Percentiles rank a stretch among this genome's conserved stretches.
phyloP scores from a whole-genome alignment of 2,329 filamentous ascomycete genomes.

The Fusarium sarcochroum region DNA sequence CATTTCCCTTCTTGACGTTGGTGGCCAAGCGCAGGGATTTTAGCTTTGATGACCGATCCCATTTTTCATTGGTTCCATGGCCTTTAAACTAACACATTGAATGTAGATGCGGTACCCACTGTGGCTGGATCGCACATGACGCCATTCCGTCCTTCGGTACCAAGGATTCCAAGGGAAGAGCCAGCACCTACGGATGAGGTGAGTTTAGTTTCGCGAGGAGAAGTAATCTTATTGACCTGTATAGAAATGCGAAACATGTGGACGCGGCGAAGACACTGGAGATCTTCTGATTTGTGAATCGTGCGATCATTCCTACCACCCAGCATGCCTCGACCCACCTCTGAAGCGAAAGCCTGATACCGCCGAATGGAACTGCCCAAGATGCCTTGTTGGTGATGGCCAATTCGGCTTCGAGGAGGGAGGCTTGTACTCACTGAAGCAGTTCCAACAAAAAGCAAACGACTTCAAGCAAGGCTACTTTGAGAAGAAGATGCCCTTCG shows the following conservation, averaged over 20 bases:
- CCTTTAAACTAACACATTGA: constrained; percentile 40
- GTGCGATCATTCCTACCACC: constrained; percentile 91
- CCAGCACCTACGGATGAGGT: constrained; percentile 60
- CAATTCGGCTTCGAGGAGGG: constrained; percentile 99
- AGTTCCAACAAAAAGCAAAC: constrained; percentile 96
- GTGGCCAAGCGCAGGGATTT: constrained; percentile 46
- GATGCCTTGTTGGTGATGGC: constrained; percentile 94
- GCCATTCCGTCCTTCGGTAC: constrained; percentile 85
- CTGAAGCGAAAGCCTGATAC: constrained; percentile 81
- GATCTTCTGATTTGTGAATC: constrained; percentile 88
- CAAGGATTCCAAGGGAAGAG: constrained; percentile 72
- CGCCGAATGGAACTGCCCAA: constrained; percentile 96
- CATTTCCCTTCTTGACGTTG: constrained; percentile 38
- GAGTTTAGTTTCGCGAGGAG: constrained; percentile 37
- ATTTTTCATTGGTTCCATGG: constrained; percentile 39
- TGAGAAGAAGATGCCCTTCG: constrained; percentile 88
- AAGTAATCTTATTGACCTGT: constrained; percentile 38
- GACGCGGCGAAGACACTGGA: constrained; percentile 79
- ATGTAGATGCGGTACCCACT: constrained; percentile 76
- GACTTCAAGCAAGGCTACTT: constrained; percentile 97
- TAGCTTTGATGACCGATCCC: constrained; percentile 38
- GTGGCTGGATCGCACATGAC: constrained; percentile 98
- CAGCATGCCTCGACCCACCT: constrained; percentile 88
- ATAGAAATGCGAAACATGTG: constrained; percentile 86
- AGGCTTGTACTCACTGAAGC: constrained; percentile 91